These are phyloP conservation scores for Chaetoceros muelleri DNA, from an alignment of 108 stramenopile species.

Conservation along the genomic window DNA sequence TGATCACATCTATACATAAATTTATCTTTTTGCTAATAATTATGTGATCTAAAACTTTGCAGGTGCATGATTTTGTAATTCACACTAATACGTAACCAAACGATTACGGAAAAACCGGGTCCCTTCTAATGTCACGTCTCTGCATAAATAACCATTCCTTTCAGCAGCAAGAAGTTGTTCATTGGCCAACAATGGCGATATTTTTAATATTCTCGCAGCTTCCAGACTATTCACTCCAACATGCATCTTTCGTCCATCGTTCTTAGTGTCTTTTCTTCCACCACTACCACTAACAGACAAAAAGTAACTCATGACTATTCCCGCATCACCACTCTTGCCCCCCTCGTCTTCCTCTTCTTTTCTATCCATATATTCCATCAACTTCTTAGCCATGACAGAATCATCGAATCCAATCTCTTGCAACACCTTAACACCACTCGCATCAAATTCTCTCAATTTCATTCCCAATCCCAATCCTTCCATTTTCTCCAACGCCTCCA, in stretches of 20 bases:
- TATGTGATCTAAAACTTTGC: too few relatives aligned
- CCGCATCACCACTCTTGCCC: not conserved
- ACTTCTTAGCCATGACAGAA: constrained; percentile 32
- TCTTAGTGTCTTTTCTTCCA: not conserved
- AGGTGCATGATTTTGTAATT: too few relatives aligned
- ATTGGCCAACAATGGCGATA: constrained; percentile 65
- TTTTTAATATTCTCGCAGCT: constrained; percentile 41
- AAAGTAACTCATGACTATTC: constrained; percentile 5
- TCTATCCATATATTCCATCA: constrained; percentile 26
- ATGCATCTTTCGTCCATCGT: not conserved
- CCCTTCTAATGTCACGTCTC: constrained; percentile 77
- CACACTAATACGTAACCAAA: too few relatives aligned
- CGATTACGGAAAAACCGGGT: constrained; percentile 76
- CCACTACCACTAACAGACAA: not conserved
- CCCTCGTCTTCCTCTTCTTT: not conserved
- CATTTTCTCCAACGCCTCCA: constrained; percentile 61
- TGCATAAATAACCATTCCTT: constrained; percentile 59
- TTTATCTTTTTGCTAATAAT: too few relatives aligned
- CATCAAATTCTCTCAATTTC: constrained; percentile 55
- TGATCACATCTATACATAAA: too few relatives aligned
- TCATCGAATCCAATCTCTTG: constrained; percentile 65
- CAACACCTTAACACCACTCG: constrained; percentile 77
- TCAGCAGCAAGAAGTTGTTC: constrained; percentile 81
- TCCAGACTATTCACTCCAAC: constrained; percentile 46
- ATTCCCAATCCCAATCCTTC: constrained; percentile 63